These are phyloP conservation scores for Kurtzmaniella natalensis DNA, from an alignment of 1,139 yeast genomes.

Conservation along the genomic window DNA sequence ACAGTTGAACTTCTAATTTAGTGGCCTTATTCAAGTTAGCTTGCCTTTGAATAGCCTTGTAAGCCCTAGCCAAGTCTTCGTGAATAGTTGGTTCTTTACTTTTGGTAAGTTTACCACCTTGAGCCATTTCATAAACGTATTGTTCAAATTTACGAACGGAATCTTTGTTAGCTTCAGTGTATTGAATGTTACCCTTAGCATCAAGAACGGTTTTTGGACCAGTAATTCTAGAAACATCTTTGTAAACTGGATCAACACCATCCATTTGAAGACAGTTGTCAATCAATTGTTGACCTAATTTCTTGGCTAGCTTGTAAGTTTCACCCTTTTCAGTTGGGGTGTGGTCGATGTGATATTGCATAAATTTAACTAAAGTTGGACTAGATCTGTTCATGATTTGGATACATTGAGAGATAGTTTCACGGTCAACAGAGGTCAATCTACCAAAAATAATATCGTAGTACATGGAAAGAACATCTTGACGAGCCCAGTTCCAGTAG, in stretches of 20 bases:
- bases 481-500: constrained; percentile 99
- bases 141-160: constrained; percentile 93
- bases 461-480: constrained; percentile 90
- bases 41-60: constrained; percentile 75
- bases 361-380: constrained; percentile 88
- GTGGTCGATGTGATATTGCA: constrained; percentile 96
- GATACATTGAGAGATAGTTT: constrained; percentile 93
- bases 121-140: constrained; percentile 94
- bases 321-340: constrained; percentile 89
- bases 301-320: constrained; percentile 81
- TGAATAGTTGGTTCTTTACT: constrained; percentile 66
- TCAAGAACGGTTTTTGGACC: constrained; percentile 92
- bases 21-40: constrained; percentile 56
- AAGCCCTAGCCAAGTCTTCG: constrained; percentile 81
- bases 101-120: constrained; percentile 83
- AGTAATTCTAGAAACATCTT: constrained; percentile 90
- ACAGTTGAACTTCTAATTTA: constrained; percentile 71
- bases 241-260: constrained; percentile 81
- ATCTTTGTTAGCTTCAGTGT: constrained; percentile 82
- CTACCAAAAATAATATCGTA: constrained; percentile 95
- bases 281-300: constrained; percentile 86
- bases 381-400: constrained; percentile 97
- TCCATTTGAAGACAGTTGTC: constrained; percentile 92
- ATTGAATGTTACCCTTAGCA: constrained; percentile 79
- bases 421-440: constrained; percentile 85